These are phyloP conservation scores for Sechiopsis laciniata DNA, from an alignment of 306 rosid species.

Conservation along the genomic window DNA sequence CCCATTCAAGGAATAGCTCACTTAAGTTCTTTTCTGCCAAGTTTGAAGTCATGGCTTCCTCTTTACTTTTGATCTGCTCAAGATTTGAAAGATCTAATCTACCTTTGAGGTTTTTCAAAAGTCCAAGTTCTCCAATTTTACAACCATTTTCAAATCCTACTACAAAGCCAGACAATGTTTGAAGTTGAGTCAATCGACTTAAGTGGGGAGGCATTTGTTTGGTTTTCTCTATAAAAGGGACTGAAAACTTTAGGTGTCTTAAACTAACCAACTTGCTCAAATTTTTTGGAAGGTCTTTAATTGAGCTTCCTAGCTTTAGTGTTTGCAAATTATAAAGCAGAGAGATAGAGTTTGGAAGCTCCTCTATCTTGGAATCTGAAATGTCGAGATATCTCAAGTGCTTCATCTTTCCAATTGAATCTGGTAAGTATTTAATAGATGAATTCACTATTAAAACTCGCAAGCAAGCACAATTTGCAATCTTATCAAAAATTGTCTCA, in stretches of 20 bases:
- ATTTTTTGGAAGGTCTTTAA: background rate
- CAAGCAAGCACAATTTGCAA: background rate
- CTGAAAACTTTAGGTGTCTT: background rate
- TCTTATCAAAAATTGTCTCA: no score
- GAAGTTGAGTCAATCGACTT: background rate
- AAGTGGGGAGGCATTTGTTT: background rate
- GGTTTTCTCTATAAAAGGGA: background rate
- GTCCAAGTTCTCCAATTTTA: background rate
- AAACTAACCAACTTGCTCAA: background rate
- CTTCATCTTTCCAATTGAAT: background rate
- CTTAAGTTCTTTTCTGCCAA: background rate
- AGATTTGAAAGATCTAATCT: background rate
- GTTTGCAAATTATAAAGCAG: background rate
- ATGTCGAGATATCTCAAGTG: background rate
- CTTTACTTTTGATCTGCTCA: background rate
- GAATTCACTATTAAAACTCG: background rate
- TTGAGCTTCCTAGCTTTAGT: background rate
- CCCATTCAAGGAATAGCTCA: background rate
- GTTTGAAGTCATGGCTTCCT: background rate
- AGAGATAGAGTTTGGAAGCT: background rate
- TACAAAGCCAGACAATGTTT: background rate
- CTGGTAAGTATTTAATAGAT: background rate
- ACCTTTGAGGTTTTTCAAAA: background rate
- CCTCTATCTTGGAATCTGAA: background rate
- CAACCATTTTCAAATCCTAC: background rate